These are phyloP conservation scores for Cryptococcus sp. DNA, from an alignment of 1,284 basidiomycete genomes.

Conservation along the genomic window DNA sequence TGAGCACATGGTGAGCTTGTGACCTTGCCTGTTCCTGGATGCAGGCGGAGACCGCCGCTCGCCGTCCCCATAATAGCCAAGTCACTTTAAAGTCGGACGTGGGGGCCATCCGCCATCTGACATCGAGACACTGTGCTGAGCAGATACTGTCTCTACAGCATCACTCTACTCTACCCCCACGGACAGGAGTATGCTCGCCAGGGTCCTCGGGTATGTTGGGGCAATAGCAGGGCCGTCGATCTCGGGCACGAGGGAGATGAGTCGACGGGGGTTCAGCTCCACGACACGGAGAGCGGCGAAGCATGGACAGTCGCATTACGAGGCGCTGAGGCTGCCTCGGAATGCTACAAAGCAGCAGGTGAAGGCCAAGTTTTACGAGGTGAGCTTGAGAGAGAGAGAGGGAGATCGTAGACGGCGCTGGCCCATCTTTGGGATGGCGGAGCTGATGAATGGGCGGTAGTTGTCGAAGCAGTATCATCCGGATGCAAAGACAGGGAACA, in stretches of 20 bases:
- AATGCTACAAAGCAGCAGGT: constrained; percentile 50
- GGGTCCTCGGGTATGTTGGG: too few species aligned
- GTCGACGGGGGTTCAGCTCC: constrained; percentile 4
- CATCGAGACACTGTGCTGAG: too few species aligned
- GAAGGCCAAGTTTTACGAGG: constrained; percentile 52
- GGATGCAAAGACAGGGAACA: constrained; percentile 44
- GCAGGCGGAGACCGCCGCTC: too few species aligned
- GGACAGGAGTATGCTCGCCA: too few species aligned
- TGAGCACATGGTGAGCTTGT: too few species aligned
- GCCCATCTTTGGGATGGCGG: neutral
- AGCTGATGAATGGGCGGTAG: constrained; percentile 21
- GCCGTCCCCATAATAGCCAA: too few species aligned
- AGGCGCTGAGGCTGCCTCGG: constrained; percentile 37
- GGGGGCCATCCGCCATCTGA: too few species aligned
- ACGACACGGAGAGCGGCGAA: constrained; percentile 5
- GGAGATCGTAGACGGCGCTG: neutral
- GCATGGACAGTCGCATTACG: constrained; percentile 35
- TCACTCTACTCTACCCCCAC: too few species aligned
- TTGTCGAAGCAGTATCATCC: constrained; percentile 52
- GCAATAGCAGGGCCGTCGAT: neutral
- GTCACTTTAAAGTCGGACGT: too few species aligned
- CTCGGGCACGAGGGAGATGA: neutral
- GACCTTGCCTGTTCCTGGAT: too few species aligned
- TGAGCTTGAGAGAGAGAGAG: constrained; percentile 17
- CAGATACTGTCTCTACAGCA: too few species aligned